These are phyloP conservation scores for Neopestalotiopsis rosae DNA, from an alignment of 2,329 filamentous ascomycete species.

Conservation along the genomic window DNA sequence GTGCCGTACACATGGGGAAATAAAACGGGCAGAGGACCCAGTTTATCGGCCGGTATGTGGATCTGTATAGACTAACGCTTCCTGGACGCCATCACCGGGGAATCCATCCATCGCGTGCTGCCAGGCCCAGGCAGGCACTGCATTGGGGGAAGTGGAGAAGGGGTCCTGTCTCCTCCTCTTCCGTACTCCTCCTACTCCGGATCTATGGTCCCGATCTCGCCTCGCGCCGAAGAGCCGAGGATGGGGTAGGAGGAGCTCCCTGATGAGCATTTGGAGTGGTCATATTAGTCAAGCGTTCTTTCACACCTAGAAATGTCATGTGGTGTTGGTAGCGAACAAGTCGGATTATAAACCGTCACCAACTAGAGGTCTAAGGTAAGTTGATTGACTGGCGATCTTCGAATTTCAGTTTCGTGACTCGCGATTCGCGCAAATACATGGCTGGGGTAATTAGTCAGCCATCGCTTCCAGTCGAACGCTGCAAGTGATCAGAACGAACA, in stretches of 20 bases:
- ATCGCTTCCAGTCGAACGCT: not conserved
- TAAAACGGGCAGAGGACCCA: not conserved
- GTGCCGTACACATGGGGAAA: not conserved
- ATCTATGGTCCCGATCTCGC: not conserved
- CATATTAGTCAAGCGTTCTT: too few relatives aligned
- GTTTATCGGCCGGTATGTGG: not conserved
- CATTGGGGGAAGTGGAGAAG: not conserved
- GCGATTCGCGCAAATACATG: not conserved
- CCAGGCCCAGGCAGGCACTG: not conserved
- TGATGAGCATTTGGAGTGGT: not conserved
- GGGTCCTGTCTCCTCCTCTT: not conserved
- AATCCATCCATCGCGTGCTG: not conserved
- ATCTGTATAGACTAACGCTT: not conserved
- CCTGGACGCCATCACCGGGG: not conserved
- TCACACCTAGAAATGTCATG: too few relatives aligned
- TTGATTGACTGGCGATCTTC: too few relatives aligned
- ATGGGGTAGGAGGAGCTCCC: not conserved
- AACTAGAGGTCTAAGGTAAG: too few relatives aligned
- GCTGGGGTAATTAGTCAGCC: not conserved
- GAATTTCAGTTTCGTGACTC: not conserved
- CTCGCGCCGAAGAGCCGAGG: not conserved
- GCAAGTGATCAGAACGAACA: not conserved
- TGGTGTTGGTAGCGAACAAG: too few relatives aligned
- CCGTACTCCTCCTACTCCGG: not conserved
- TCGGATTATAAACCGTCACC: too few relatives aligned